Percentiles rank a stretch among this genome's conserved stretches.
Evolutionary conservation across 345 rosid genomes (phyloP).

Genomic region (Triadica sebifera): DNA sequence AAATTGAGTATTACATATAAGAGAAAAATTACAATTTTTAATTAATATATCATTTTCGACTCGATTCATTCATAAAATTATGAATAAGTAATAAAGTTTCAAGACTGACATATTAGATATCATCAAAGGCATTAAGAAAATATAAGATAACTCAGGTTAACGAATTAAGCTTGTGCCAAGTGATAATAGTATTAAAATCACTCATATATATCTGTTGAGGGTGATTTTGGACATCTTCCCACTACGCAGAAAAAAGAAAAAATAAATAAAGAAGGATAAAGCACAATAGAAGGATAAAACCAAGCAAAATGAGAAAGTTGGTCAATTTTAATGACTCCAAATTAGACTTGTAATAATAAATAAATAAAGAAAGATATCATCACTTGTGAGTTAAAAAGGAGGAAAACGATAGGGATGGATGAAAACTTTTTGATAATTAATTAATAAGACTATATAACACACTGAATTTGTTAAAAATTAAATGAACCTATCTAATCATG

Average conservation of each 20-base stretch:
- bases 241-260: too few species aligned
- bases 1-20: too few species aligned
- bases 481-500: constrained; percentile 20
- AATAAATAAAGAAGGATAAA: not conserved
- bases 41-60: too few species aligned
- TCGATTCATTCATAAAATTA: too few species aligned
- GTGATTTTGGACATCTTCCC: constrained; percentile 12
- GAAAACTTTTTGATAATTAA: not conserved
- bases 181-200: not conserved
- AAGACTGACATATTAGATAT: too few species aligned
- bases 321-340: constrained; percentile 27
- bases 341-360: constrained; percentile 18
- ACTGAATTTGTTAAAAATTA: too few species aligned
- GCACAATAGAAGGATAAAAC: constrained; percentile 16
- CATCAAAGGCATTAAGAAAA: too few species aligned
- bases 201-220: not conserved
- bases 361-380: not conserved
- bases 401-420: not conserved
- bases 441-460: not conserved
- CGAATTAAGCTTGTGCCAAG: not conserved
- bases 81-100: too few species aligned
- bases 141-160: too few species aligned
- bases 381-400: not conserved
- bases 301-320: constrained; percentile 3
- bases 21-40: too few species aligned